A percentile compares a stretch with the other conserved stretches of the same genome.
These are phyloP conservation scores for Pilasporangium apinafurcum DNA, from an alignment of 352 stramenopile species.

Conservation along the genomic window DNA sequence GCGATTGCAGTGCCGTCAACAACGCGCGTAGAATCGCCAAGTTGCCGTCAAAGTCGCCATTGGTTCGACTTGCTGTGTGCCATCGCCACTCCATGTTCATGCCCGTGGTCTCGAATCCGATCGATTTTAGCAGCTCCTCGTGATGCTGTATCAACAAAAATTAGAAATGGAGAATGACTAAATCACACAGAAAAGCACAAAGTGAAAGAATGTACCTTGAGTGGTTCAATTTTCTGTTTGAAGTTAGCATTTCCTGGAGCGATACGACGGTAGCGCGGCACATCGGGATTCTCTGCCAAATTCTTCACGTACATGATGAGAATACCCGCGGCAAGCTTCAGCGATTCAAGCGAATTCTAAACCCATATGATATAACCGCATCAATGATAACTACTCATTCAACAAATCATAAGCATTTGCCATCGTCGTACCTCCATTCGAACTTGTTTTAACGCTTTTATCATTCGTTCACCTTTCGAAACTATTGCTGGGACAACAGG, in stretches of 20 bases:
- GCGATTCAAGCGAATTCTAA: conserved; percentile 65
- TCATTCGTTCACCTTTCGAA: conserved; percentile 35
- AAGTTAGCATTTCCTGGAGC: conserved; percentile 74
- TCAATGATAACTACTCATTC: neutral
- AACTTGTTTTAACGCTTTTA: conserved; percentile 38
- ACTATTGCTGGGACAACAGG: conserved; percentile 3
- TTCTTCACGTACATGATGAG: conserved; percentile 87
- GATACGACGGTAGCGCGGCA: conserved; percentile 77
- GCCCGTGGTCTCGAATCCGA: conserved; percentile 66
- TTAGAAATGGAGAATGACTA: neutral
- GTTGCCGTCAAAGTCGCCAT: conserved; percentile 63
- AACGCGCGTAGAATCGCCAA: conserved; percentile 54
- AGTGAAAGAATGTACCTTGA: conserved; percentile 35
- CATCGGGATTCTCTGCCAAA: conserved; percentile 75
- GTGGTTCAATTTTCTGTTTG: conserved; percentile 79
- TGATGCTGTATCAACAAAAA: conserved; percentile 39
- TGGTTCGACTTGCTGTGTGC: conserved; percentile 51
- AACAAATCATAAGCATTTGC: neutral
- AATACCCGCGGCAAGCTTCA: conserved; percentile 62
- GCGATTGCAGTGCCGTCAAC: conserved; percentile 53
- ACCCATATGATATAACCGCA: no score
- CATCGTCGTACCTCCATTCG: conserved; percentile 30
- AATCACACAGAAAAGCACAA: conserved; percentile 1
- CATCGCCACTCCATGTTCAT: conserved; percentile 85
- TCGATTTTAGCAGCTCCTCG: conserved; percentile 64